Evolutionary conservation across 148 eudicot species (phyloP), one percentile per base, ranked within the genome.

Genomic region (Simmondsia chinensis): DNA sequence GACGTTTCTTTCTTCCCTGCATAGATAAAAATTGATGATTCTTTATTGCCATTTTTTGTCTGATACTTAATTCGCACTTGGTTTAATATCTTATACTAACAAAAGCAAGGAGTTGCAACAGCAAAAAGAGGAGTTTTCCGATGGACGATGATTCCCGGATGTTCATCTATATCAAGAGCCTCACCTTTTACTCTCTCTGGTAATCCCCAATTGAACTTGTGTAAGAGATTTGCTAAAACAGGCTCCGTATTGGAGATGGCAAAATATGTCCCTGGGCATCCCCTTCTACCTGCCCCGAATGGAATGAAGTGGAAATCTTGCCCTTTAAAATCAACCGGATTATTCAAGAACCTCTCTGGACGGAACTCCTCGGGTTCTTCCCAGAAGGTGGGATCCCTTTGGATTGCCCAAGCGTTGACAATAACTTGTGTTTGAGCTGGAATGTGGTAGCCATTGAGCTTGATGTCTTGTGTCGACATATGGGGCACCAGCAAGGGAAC

Each of bases 211-310:
- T 72, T 35, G 19, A 63, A 67, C 26, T 46, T 37, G 32, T 58
- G 9, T 35, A 66, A 15, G 7, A 72, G 58, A 45, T 59, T 62
- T 45, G 73, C 77, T 45, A 63, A 20, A n/a, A 55, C 56, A 30
- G 54, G 49, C 55, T 71, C 77, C 13, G 48, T 43, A 9, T 28
- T 45, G 14, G 50, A 22, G 6, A 16, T 52, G 7, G 61, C 58
- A 43, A 66, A 66, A 0, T 47, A 11, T 12, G 37, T 60, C 41
- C 72, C 72, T 2, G 72, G 67, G 33, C 63, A 67, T 2, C 57
- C 52, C 22, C 72, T 61, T 21, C 67, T 44, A 6, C 67, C 72
- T 4, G 72, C 56, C 17, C 72, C 77, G 30, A 71, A 71, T 1
- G 72, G 77, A 20, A 61, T 61, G 1, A 71, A 35, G 13, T 57